Conservation (phyloP, 129 eudicot genomes). For the Lactuca saligna region DNA sequence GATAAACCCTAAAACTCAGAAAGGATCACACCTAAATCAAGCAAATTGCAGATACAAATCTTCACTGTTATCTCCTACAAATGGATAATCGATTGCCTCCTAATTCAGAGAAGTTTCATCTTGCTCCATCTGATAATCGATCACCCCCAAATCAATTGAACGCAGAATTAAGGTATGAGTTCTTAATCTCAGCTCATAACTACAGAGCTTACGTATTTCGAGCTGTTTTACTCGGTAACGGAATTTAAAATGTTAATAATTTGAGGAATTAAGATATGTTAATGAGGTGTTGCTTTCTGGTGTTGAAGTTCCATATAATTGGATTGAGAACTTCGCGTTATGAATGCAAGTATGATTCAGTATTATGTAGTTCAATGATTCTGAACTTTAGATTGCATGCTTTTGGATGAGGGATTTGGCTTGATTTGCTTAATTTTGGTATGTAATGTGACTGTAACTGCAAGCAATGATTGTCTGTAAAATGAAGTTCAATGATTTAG, state of each 20-base stretch:
- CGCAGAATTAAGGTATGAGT: slow-evolving; percentile 31
- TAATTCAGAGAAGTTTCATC: slow-evolving; percentile 25
- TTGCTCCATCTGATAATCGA: slow-evolving; percentile 10
- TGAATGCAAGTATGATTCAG: slow-evolving; percentile 8
- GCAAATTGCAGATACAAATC: background rate
- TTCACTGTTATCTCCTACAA: slow-evolving; percentile 6
- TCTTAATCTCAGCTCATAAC: slow-evolving; percentile 9
- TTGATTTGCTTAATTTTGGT: slow-evolving; percentile 4
- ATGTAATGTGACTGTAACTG: slow-evolving; percentile 16
- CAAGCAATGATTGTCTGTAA: slow-evolving; percentile 2
- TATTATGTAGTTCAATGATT: slow-evolving; percentile 11
- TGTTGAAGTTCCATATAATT: slow-evolving; percentile 1
- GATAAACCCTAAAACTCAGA: slow-evolving; percentile 32
- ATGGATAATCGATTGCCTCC: slow-evolving; percentile 32
- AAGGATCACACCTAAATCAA: background rate
- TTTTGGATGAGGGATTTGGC: slow-evolving; percentile 12
- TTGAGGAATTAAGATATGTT: slow-evolving; percentile 6
- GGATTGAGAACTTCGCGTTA: background rate
- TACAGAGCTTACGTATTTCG: background rate
- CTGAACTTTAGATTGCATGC: background rate
- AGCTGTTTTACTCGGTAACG: background rate
- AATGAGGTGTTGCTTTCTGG: background rate
- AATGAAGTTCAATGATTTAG: slow-evolving; percentile 8
- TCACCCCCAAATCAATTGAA: slow-evolving; percentile 27
- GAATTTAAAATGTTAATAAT: background rate